Percentiles rank a stretch among this genome's conserved stretches.
Evolutionary conservation across 176 grass and related monocot genomes (phyloP).

Genomic region (Ensete ventricosum): DNA sequence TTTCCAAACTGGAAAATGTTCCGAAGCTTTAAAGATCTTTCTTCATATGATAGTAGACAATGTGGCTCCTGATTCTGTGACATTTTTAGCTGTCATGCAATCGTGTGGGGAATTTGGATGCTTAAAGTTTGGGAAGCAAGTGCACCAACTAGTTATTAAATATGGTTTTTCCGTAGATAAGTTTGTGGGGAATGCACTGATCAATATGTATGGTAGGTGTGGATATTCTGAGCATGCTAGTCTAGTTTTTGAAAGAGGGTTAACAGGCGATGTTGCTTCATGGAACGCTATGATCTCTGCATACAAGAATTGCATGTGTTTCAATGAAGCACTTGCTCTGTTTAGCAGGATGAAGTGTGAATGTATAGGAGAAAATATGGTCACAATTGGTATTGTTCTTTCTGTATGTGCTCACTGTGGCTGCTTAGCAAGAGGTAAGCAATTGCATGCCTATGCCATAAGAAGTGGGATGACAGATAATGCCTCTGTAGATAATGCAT

Average conservation of each 20-base stretch:
- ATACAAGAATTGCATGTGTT: conserved; percentile 11
- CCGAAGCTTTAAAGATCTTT: conserved; percentile 6
- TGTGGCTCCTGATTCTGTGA: conserved; percentile 13
- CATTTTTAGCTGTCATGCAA: conserved; percentile 14
- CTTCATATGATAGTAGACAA: conserved; percentile 10
- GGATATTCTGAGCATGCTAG: background rate
- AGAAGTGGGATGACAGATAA: conserved; percentile 1
- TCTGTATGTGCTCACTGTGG: conserved; percentile 10
- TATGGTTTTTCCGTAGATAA: background rate
- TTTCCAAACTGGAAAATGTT: background rate
- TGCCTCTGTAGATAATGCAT: background rate
- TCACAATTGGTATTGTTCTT: conserved; percentile 10
- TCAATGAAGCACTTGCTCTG: conserved; percentile 14
- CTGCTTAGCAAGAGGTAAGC: background rate
- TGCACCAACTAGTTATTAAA: conserved; percentile 19
- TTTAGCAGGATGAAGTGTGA: conserved; percentile 15
- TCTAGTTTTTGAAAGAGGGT: conserved; percentile 10
- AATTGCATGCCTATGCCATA: conserved; percentile 22
- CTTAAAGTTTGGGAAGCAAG: conserved; percentile 16
- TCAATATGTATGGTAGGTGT: conserved; percentile 20
- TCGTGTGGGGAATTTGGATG: conserved; percentile 8
- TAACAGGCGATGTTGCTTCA: conserved; percentile 17
- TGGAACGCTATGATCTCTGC: conserved; percentile 27
- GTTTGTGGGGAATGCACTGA: conserved; percentile 22
- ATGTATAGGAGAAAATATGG: background rate